A percentile compares a stretch with the other conserved stretches of the same genome.
Conservation (phyloP, 1,284 basidiomycete species). For the Tilletia caries region DNA sequence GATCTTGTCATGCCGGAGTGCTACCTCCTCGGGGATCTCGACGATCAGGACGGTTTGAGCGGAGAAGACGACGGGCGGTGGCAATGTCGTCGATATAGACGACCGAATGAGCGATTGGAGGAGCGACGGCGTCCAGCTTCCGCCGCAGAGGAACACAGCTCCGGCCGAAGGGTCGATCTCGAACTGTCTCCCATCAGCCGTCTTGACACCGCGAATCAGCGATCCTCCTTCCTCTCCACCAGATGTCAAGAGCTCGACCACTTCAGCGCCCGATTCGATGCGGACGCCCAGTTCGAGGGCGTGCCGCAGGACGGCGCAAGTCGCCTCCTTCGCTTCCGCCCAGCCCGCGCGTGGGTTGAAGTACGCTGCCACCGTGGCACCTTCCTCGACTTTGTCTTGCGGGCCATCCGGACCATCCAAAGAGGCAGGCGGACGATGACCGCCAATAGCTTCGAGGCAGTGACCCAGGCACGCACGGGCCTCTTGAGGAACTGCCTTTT, state of each 20-base stretch:
- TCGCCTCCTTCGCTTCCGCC: constrained; percentile 72
- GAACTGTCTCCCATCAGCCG: constrained; percentile 63
- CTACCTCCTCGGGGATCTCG: constrained; percentile 70
- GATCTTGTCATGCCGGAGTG: constrained; percentile 61
- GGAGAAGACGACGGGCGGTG: constrained; percentile 28
- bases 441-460: constrained; percentile 23
- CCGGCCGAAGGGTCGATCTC: constrained; percentile 54
- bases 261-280: constrained; percentile 63
- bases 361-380: constrained; percentile 58
- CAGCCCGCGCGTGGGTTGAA: constrained; percentile 77
- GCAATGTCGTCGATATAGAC: not conserved
- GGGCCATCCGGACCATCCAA: too few species aligned
- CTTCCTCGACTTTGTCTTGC: not conserved
- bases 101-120: constrained; percentile 55
- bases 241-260: constrained; percentile 56
- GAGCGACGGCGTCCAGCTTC: constrained; percentile 77
- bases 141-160: constrained; percentile 67
- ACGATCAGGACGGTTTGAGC: constrained; percentile 71
- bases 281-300: constrained; percentile 65
- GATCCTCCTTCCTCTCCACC: constrained; percentile 35
- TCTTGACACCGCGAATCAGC: constrained; percentile 64
- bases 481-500: constrained; percentile 16
- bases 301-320: constrained; percentile 62
- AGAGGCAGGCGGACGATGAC: too few species aligned
- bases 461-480: constrained; percentile 17